Percentiles rank a stretch among this genome's conserved stretches.
Evolutionary conservation across 23 red algal species (phyloP).

Genomic region (Gracilaria caudata): DNA sequence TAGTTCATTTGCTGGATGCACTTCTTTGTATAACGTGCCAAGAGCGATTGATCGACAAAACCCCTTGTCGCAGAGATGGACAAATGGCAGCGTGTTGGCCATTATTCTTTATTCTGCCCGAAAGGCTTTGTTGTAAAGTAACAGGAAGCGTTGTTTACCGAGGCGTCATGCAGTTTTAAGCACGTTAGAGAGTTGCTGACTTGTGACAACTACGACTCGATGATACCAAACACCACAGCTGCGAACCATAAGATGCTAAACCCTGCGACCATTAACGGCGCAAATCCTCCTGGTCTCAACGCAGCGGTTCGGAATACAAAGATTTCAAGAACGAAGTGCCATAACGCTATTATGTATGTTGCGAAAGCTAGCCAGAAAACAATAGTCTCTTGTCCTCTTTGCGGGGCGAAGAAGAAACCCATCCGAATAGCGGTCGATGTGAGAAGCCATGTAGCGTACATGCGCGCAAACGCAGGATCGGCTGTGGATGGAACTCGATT

Average conservation of each 20-base stretch:
- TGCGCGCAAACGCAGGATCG: conserved; percentile 61
- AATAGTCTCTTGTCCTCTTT: conserved; percentile 4
- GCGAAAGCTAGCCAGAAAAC: conserved; percentile 60
- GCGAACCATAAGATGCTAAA: conserved; percentile 57
- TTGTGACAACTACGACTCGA: neutral
- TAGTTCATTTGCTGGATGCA: conserved; percentile 1
- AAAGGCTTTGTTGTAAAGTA: conserved; percentile 9
- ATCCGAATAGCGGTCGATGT: conserved; percentile 62
- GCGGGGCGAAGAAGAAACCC: conserved; percentile 54
- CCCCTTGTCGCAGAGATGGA: neutral
- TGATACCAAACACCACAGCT: conserved; percentile 26
- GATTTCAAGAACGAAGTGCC: conserved; percentile 81
- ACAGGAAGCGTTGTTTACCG: neutral
- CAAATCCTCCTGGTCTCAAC: conserved; percentile 71
- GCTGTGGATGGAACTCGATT: conserved; percentile 24
- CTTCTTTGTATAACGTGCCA: neutral
- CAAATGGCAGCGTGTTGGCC: neutral
- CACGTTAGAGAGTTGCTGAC: neutral
- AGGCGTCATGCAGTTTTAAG: neutral
- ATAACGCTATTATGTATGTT: conserved; percentile 76
- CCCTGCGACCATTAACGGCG: conserved; percentile 76
- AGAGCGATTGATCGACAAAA: neutral
- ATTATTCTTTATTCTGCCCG: neutral
- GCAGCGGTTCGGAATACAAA: conserved; percentile 71
- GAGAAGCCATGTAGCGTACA: conserved; percentile 83